phyloP scores from a whole-genome alignment of 2,329 filamentous ascomycete genomes.

The Cladophialophora chaetospira region DNA sequence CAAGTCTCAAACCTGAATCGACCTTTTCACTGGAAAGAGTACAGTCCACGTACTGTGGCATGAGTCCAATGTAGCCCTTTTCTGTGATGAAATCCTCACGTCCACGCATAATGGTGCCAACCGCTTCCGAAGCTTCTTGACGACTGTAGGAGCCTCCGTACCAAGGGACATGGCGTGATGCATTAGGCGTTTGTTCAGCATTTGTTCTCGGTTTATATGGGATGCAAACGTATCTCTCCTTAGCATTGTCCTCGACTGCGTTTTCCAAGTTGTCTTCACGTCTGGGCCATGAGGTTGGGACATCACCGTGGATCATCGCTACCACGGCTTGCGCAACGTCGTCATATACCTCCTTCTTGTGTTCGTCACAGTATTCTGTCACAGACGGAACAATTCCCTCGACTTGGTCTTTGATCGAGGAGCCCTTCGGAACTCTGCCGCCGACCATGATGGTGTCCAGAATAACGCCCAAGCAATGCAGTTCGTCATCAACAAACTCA shows the following conservation, averaged over 20 bases:
- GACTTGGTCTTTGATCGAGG: background rate
- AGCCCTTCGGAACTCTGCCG: background rate
- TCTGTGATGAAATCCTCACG: background rate
- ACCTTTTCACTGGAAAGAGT: background rate
- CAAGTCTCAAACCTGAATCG: background rate
- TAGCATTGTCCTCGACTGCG: background rate
- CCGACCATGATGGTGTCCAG: slow-evolving; percentile 1
- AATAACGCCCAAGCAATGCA: slow-evolving; percentile 9
- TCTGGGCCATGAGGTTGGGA: slow-evolving; percentile 5
- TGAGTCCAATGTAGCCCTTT: background rate
- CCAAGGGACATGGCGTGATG: slow-evolving; percentile 7
- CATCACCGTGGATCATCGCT: slow-evolving; percentile 12
- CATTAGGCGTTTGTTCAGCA: background rate
- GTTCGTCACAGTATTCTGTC: background rate
- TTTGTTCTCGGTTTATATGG: slow-evolving; percentile 2
- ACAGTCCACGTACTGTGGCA: slow-evolving; percentile 1
- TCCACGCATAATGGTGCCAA: slow-evolving; percentile 9
- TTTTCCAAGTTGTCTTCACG: background rate
- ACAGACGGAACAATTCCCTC: background rate
- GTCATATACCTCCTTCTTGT: slow-evolving; percentile 2
- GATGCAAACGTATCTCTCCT: slow-evolving; percentile 5
- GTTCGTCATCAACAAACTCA: background rate
- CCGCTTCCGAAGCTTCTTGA: background rate
- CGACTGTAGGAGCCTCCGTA: background rate
- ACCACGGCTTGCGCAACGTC: slow-evolving; percentile 2